phyloP scores from a whole-genome alignment of 371 early-diverging fungal genomes.

The Rhizomucor pusillus region DNA sequence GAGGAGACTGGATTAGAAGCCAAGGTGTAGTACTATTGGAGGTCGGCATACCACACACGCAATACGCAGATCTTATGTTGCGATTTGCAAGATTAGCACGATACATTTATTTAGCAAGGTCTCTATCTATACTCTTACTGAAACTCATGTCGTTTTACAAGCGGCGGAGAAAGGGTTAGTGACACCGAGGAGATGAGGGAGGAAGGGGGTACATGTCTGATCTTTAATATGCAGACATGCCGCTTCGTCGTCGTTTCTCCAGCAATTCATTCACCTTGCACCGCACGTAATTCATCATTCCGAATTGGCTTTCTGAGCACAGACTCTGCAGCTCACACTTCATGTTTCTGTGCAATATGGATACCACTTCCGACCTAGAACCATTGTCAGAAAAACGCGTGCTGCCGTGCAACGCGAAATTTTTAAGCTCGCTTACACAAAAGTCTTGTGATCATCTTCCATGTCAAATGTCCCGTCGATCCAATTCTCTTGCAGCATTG shows the following conservation, averaged over 20 bases:
- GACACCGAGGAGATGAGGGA: no score
- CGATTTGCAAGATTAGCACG: background rate
- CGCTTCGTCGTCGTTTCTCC: no score
- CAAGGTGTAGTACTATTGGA: background rate
- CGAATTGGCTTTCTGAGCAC: background rate
- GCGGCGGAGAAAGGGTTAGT: no score
- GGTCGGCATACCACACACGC: constrained; percentile 57
- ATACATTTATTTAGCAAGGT: background rate
- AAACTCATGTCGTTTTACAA: constrained; percentile 5
- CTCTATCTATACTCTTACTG: constrained; percentile 4
- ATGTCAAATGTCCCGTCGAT: background rate
- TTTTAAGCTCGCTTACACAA: background rate
- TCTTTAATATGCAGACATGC: no score
- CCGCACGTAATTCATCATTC: background rate
- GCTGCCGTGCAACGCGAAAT: background rate
- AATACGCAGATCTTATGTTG: constrained; percentile 49
- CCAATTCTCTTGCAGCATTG: background rate
- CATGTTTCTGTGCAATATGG: background rate
- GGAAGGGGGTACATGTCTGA: no score
- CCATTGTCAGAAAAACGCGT: background rate
- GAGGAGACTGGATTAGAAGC: background rate
- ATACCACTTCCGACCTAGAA: background rate
- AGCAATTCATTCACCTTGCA: background rate
- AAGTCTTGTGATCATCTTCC: background rate
- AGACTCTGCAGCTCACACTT: background rate